Base-by-base conservation (phyloP, 2,329 filamentous ascomycete genomes). In the Capronia epimyces region DNA sequence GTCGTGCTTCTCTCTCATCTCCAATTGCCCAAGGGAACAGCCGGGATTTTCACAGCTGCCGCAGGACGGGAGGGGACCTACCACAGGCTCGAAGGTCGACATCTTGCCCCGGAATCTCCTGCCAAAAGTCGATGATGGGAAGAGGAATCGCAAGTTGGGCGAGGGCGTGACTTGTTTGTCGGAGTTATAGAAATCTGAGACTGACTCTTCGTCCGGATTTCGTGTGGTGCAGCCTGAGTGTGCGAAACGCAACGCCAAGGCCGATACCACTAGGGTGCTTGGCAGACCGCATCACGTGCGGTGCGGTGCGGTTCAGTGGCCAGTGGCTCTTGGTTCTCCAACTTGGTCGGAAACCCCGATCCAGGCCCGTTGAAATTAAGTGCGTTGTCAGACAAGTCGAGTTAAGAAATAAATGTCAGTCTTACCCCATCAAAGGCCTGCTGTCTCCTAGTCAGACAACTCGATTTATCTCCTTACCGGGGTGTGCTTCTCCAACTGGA, bases 11-110 rank as follows among this genome's bases (percentile, higher is more conserved):
- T n/a, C 4, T 13, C 7, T 27, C 16, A 12, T n/a, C 9, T 47
- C n/a, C 21, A 43, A 22, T 15, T 24, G 16, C n/a, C 7, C 36
- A n/a, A n/a, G n/a, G n/a, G n/a, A n/a, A n/a, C n/a, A n/a, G n/a
- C n/a, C n/a, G n/a, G n/a, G 16, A 18, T 18, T 37, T 15, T 34
- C 34, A 20, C 15, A 37, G 34, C 34, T 18, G 29, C 29, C 6
- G 40, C 43, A 37, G 42, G 34, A 13, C 36, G 16, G 15, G 25
- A n/a, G 12, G 32, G 16, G 27, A 80, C 78, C 69, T 78, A 82
- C 79, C 70, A 82, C 79, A 71, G 79, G 77, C 69, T 83, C 80
- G 73, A 80, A 81, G 69, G 78, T 74, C 74, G 80, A 82, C 80
- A 83, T 83, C 73, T 71, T 81, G 73, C 65, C 67, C 64, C 45